phyloP scores from a whole-genome alignment of 176 grass and related monocot genomes.

The Musa schizocarpa region DNA sequence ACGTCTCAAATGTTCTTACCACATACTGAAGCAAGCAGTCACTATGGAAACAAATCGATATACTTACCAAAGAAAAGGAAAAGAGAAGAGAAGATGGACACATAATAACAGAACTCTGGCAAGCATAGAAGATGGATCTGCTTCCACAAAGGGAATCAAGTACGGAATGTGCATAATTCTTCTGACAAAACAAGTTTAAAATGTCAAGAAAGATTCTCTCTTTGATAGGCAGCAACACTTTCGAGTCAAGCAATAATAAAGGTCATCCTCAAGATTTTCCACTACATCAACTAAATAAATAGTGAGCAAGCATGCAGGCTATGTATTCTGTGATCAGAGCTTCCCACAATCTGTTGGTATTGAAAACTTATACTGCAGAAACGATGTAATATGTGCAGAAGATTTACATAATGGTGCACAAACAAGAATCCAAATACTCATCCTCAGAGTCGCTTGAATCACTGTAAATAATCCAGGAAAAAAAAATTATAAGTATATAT shows the following conservation, averaged over 20 bases:
- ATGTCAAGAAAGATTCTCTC: no score
- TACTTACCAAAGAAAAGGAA: no score
- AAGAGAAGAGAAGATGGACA: no score
- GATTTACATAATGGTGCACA: constrained; percentile 69
- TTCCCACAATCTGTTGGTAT: not conserved
- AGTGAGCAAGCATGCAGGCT: not conserved
- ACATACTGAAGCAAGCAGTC: no score
- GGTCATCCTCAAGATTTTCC: not conserved
- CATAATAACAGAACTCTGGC: no score
- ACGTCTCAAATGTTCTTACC: no score
- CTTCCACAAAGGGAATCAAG: no score
- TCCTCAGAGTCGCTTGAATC: constrained; percentile 69
- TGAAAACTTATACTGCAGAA: not conserved
- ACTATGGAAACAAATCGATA: no score
- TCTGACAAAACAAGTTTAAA: no score
- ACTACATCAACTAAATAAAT: not conserved
- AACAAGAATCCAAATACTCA: constrained; percentile 70
- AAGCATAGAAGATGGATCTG: no score
- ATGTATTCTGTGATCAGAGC: not conserved
- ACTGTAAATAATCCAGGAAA: constrained; percentile 26
- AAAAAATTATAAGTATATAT: not conserved
- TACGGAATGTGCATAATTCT: no score
- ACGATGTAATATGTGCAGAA: not conserved
- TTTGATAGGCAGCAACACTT: not conserved
- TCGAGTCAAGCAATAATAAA: not conserved